phyloP scores from a whole-genome alignment of 176 grass and related monocot species.

The Zizania latifolia region DNA sequence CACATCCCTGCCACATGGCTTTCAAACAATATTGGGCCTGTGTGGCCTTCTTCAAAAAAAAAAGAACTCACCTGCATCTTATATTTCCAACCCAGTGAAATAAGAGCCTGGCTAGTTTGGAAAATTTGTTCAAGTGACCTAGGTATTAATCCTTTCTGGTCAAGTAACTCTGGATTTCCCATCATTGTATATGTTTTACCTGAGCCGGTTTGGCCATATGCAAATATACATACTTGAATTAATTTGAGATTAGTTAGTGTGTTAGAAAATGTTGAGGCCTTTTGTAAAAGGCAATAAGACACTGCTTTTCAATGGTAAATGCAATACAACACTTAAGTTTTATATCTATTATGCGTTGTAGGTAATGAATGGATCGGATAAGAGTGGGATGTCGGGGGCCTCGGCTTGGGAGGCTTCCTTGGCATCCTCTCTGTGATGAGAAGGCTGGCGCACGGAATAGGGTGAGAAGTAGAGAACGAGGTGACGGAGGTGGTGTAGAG shows the following conservation, averaged over 20 bases:
- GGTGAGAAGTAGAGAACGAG: no score
- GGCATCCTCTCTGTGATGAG: no score
- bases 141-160: slow-evolving; percentile 80
- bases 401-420: no score
- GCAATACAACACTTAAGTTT: neutral
- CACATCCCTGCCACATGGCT: no score
- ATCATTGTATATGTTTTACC: slow-evolving; percentile 95
- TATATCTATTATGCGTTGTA: no score
- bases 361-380: no score
- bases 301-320: neutral
- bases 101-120: slow-evolving; percentile 48
- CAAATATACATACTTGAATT: slow-evolving; percentile 90
- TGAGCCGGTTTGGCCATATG: slow-evolving; percentile 90
- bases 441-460: no score
- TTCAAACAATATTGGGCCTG: no score
- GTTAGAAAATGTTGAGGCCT: neutral
- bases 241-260: neutral
- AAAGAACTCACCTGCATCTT: slow-evolving; percentile 54
- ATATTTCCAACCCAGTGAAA: slow-evolving; percentile 84
- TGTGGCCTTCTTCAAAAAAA: no score
- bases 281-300: neutral
- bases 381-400: no score
- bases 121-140: slow-evolving; percentile 87
- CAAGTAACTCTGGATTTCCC: slow-evolving; percentile 44
- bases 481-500: no score